Base-by-base conservation (phyloP, 352 stramenopile genomes). In the Pythium dissimile region DNA sequence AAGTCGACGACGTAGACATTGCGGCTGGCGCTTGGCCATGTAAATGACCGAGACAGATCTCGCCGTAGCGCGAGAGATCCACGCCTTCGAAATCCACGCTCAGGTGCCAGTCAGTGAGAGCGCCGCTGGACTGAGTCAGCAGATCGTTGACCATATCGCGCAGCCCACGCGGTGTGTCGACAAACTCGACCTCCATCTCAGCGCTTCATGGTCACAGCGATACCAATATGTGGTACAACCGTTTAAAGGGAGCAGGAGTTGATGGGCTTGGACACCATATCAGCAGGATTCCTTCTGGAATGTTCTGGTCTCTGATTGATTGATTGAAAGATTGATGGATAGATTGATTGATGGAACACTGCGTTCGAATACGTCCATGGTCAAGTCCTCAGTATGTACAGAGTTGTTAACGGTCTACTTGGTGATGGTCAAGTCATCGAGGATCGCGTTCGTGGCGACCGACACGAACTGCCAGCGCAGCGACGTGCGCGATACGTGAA, bases 341-440 rank as follows among this genome's bases (percentile, higher is more conserved):
- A 42, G 18, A 42, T 20, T 23, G 35, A 20, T n/a, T 20, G n/a
- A n/a, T n/a, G n/a, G n/a, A n/a, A n/a, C n/a, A n/a, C n/a, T 41
- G 35, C 23, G 5, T 18, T 43, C 37, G 5, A 24, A 18, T 5
- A 15, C 3, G 31, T 12, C 7, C 10, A 5, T 54, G 11, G 18
- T 30, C n/a, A 43, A n/a, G n/a, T n/a, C n/a, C n/a, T n/a, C n/a
- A n/a, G n/a, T n/a, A n/a, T n/a, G n/a, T n/a, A n/a, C n/a, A n/a
- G n/a, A n/a, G n/a, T n/a, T n/a, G n/a, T n/a, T n/a, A n/a, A n/a
- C n/a, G 28, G n/a, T 54, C 30, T 49, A 50, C 47, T 67, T 67
- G 27, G 32, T 59, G 46, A 67, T 67, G 4, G 34, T 46, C 13
- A 68, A 64, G 28, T 68, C 32, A 30, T 68, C 61, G 24, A 64